Percentiles rank a stretch among this genome's conserved stretches.
These are phyloP conservation scores for Coelastrella sp. DNA, from an alignment of 139 green algal species.

Conservation along the genomic window DNA sequence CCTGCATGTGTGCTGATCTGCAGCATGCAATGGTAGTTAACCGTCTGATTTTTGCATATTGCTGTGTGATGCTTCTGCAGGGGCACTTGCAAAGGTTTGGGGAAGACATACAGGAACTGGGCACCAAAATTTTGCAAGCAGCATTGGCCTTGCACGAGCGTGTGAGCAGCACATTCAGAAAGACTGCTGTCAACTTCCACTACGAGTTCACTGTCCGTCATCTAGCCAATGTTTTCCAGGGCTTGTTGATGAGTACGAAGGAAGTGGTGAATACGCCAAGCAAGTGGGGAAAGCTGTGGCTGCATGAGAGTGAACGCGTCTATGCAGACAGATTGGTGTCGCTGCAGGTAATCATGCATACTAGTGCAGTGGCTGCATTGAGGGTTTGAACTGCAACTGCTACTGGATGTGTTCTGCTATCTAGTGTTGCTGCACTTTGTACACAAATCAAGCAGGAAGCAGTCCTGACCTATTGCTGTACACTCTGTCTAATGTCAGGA, in stretches of 20 bases:
- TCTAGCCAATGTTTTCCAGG: slow-evolving; percentile 91
- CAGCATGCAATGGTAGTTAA: neutral
- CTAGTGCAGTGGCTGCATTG: too few relatives aligned
- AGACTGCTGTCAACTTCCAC: slow-evolving; percentile 94
- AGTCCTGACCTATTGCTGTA: neutral
- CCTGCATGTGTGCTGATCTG: neutral
- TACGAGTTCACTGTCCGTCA: slow-evolving; percentile 89
- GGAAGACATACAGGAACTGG: slow-evolving; percentile 78
- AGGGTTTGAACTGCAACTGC: too few relatives aligned
- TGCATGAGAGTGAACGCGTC: slow-evolving; percentile 91
- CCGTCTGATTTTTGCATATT: neutral
- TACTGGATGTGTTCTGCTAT: too few relatives aligned
- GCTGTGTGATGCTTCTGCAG: slow-evolving; percentile 48
- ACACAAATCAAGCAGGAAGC: neutral
- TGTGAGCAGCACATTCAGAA: slow-evolving; percentile 87
- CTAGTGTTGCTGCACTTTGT: too few relatives aligned
- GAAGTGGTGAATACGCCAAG: slow-evolving; percentile 48
- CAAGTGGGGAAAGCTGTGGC: slow-evolving; percentile 89
- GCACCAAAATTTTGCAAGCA: slow-evolving; percentile 85
- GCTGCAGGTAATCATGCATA: slow-evolving; percentile 21
- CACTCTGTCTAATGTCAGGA: slow-evolving; percentile 60
- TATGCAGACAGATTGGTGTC: slow-evolving; percentile 86
- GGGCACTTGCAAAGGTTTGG: slow-evolving; percentile 84
- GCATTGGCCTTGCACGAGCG: slow-evolving; percentile 88
- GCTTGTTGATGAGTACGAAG: slow-evolving; percentile 85